A percentile compares a stretch with the other conserved stretches of the same genome.
These are phyloP conservation scores for Skeletonema costatum DNA, from an alignment of 108 stramenopile genomes.

Conservation along the genomic window DNA sequence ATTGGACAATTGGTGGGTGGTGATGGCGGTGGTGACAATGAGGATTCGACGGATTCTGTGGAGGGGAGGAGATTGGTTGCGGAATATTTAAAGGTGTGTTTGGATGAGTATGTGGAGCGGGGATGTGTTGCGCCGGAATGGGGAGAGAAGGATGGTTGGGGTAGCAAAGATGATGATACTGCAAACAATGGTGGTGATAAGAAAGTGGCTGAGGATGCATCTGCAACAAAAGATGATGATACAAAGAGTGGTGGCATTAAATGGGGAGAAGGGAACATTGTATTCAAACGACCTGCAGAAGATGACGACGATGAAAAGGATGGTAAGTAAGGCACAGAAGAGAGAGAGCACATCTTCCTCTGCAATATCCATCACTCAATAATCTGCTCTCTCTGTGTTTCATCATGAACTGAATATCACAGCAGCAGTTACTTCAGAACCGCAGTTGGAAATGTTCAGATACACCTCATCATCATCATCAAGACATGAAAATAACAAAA, in stretches of 20 bases:
- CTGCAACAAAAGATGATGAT: conserved; percentile 1
- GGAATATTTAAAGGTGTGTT: conserved; percentile 67
- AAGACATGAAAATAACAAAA: not conserved
- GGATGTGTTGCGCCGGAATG: conserved; percentile 69
- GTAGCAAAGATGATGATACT: not conserved
- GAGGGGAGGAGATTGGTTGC: conserved; percentile 61
- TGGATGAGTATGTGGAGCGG: conserved; percentile 71
- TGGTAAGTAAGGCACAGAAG: conserved; percentile 15
- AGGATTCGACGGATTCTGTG: conserved; percentile 20
- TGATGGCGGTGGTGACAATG: not conserved
- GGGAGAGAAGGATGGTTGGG: conserved; percentile 56
- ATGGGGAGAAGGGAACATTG: conserved; percentile 5
- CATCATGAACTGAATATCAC: not conserved
- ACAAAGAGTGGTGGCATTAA: conserved; percentile 3
- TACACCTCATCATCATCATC: not conserved
- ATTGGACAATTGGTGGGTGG: conserved; percentile 76
- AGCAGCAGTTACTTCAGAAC: not conserved
- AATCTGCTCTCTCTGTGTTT: not conserved
- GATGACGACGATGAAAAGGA: conserved; percentile 16
- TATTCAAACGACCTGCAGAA: conserved; percentile 4
- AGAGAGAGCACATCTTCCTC: not conserved
- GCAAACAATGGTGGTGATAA: not conserved
- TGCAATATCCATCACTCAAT: not conserved
- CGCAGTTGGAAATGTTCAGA: not conserved
- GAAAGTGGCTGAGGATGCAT: not conserved